Conservation (phyloP, 2,329 filamentous ascomycete species). For the Claviceps spartinae region DNA sequence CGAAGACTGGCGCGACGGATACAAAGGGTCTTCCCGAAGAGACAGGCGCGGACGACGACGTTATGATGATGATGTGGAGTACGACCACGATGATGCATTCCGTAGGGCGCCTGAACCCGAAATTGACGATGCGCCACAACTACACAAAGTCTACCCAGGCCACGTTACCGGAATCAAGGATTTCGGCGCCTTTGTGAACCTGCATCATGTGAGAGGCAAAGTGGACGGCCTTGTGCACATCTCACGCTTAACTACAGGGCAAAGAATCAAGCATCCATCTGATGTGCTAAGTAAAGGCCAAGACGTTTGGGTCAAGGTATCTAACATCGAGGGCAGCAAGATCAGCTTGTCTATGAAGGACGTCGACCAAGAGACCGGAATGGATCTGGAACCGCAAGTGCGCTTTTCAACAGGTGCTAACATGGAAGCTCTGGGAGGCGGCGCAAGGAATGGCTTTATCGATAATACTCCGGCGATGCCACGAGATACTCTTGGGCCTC, state of each 20-base stretch:
- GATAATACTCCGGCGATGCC: conserved; percentile 24
- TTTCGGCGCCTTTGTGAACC: conserved; percentile 88
- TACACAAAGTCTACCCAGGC: conserved; percentile 83
- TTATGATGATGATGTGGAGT: conserved; percentile 26
- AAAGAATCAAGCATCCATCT: conserved; percentile 80
- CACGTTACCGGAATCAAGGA: conserved; percentile 87
- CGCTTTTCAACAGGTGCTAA: conserved; percentile 83
- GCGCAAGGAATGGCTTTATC: conserved; percentile 42
- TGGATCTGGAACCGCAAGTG: conserved; percentile 66
- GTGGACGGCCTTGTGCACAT: conserved; percentile 91
- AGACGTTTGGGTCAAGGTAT: conserved; percentile 81
- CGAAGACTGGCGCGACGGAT: conserved; percentile 31
- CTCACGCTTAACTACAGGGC: conserved; percentile 72
- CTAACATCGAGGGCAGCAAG: conserved; percentile 67
- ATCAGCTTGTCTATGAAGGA: conserved; percentile 95
- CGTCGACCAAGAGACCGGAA: conserved; percentile 78
- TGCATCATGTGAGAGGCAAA: conserved; percentile 76
- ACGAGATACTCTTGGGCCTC: conserved; percentile 25
- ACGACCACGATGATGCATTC: conserved; percentile 41
- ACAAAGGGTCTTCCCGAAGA: conserved; percentile 17
- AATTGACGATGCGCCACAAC: conserved; percentile 65
- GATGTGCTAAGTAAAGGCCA: conserved; percentile 74
- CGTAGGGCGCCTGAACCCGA: conserved; percentile 55
- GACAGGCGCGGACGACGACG: conserved; percentile 24
- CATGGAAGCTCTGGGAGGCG: conserved; percentile 62